Conservation (phyloP, 1,284 basidiomycete species). For the Inonotus obliquus region DNA sequence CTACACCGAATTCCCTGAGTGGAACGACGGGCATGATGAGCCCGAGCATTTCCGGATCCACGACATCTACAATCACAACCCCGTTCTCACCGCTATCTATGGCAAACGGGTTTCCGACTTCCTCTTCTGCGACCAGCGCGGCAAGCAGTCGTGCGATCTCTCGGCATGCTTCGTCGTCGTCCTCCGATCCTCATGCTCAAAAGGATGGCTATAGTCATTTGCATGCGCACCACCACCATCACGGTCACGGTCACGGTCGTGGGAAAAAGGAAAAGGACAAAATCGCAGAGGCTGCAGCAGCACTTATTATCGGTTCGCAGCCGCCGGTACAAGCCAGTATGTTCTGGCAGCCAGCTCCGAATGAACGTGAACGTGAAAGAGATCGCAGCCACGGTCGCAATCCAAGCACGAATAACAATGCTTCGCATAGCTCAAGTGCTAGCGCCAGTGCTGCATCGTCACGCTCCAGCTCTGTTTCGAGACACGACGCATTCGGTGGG, state of each 20-base stretch:
- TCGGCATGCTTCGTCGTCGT: constrained; percentile 15
- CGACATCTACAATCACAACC: constrained; percentile 5
- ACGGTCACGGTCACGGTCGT: background rate
- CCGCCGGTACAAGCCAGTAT: constrained; percentile 13
- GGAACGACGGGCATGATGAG: background rate
- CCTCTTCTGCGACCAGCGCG: constrained; percentile 5
- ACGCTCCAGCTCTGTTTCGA: constrained; percentile 14
- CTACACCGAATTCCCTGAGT: background rate
- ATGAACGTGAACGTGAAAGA: constrained; percentile 12
- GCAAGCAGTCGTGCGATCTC: constrained; percentile 17
- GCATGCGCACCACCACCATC: background rate
- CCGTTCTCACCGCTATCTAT: constrained; percentile 10
- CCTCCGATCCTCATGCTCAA: constrained; percentile 3
- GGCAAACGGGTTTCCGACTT: constrained; percentile 7
- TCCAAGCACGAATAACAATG: constrained; percentile 14
- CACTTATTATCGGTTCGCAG: constrained; percentile 3
- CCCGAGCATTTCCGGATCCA: constrained; percentile 4
- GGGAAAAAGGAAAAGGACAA: constrained; percentile 12
- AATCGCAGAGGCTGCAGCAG: constrained; percentile 1
- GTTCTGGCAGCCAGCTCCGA: constrained; percentile 16
- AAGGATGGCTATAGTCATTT: constrained; percentile 4
- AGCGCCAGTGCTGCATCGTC: constrained; percentile 15
- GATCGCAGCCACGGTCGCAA: constrained; percentile 13
- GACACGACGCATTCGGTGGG: constrained; percentile 3
- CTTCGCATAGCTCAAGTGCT: constrained; percentile 5